phyloP scores from a whole-genome alignment of 108 stramenopile species.

The Nannochloropsis oceanica region DNA sequence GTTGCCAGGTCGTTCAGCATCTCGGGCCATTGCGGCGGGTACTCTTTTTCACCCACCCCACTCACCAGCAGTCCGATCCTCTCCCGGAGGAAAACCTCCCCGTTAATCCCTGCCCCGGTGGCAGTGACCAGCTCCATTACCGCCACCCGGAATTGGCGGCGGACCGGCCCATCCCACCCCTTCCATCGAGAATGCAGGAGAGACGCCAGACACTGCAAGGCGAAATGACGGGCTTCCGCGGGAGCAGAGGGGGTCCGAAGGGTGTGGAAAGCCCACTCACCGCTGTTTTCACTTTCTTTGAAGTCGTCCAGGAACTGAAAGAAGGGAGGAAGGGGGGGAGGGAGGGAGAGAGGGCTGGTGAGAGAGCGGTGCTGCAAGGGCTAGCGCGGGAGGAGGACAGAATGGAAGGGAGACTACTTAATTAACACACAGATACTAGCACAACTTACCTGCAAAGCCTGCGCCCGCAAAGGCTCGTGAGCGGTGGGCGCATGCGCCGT shows the following conservation, averaged over 20 bases:
- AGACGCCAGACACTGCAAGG: not conserved
- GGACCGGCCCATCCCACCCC: not conserved
- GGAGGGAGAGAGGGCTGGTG: not conserved
- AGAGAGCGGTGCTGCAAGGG: not conserved
- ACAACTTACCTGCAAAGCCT: not conserved
- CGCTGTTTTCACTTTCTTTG: not conserved
- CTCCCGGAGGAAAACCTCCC: not conserved
- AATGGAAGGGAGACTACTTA: not conserved
- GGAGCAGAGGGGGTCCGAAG: not conserved
- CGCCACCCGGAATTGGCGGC: not conserved
- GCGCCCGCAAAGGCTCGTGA: not conserved
- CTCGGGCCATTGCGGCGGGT: not conserved
- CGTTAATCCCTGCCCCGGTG: not conserved
- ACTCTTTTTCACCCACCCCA: not conserved
- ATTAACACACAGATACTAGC: too few species aligned
- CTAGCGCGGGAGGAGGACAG: not conserved
- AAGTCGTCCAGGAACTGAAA: not conserved
- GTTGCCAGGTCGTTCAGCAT: not conserved
- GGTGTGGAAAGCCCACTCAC: not conserved
- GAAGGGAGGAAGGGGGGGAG: not conserved
- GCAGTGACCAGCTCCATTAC: not conserved
- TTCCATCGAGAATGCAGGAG: not conserved
- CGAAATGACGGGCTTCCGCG: not conserved
- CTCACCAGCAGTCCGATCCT: not conserved
- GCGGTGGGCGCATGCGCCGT: not conserved